phyloP scores from a whole-genome alignment of 176 grass and related monocot genomes.

The Cocos nucifera region DNA sequence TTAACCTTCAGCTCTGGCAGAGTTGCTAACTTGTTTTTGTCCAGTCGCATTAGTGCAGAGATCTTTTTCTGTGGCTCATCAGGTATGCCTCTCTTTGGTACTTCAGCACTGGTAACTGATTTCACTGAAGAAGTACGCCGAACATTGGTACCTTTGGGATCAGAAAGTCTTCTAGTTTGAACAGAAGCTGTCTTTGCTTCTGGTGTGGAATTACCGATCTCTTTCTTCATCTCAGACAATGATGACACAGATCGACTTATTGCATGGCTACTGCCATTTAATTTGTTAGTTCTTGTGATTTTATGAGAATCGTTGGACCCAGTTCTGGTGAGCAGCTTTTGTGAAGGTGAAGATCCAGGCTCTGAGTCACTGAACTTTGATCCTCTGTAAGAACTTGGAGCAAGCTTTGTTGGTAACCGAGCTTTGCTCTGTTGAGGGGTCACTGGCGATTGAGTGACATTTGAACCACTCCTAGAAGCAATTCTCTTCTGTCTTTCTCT shows the following conservation, averaged over 20 bases:
- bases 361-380: constrained; percentile 36
- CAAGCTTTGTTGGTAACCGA: constrained; percentile 11
- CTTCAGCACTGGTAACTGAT: constrained; percentile 16
- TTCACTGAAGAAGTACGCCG: constrained; percentile 18
- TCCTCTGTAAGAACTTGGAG: constrained; percentile 54
- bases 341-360: constrained; percentile 35
- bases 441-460: constrained; percentile 21
- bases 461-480: constrained; percentile 37
- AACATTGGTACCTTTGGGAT: constrained; percentile 41
- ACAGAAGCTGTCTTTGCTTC: constrained; percentile 27
- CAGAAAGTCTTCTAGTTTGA: constrained; percentile 48
- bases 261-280: constrained; percentile 21
- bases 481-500: constrained; percentile 94
- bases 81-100: constrained; percentile 30
- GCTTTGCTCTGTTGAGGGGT: constrained; percentile 9
- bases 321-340: constrained; percentile 28
- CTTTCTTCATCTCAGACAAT: constrained; percentile 59
- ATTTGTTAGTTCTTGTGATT: constrained; percentile 10
- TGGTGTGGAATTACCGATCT: constrained; percentile 20
- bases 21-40: constrained; percentile 76
- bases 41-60: constrained; percentile 47
- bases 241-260: constrained; percentile 67
- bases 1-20: constrained; percentile 65
- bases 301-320: constrained; percentile 28
- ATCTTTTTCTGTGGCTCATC: constrained; percentile 59